Percentiles rank a stretch among this genome's conserved stretches.
Conservation (phyloP, 139 green algal genomes). For the Chlorella ohadii region DNA sequence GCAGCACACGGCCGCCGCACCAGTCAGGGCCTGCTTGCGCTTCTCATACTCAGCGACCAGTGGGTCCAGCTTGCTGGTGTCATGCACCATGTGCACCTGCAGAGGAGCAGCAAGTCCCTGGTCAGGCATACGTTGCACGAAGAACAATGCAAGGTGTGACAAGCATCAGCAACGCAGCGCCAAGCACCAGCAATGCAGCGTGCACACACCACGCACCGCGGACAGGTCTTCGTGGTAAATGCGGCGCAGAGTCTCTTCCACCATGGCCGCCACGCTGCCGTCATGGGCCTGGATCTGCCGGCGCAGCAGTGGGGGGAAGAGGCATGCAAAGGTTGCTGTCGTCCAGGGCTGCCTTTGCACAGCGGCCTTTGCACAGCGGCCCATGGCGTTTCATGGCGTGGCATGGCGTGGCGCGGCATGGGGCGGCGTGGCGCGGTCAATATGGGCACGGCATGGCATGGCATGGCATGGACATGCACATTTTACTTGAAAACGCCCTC, state of each 20-base stretch:
- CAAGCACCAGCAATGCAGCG: neutral
- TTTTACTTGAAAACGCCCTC: no score
- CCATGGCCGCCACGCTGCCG: slow-evolving; percentile 11
- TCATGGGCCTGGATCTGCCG: neutral
- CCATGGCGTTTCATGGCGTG: no score
- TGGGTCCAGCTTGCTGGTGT: slow-evolving; percentile 47
- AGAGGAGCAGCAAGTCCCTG: neutral
- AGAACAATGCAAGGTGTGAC: no score
- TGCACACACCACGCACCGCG: neutral
- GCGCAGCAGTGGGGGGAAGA: neutral
- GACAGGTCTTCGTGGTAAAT: neutral
- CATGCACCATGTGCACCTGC: slow-evolving; percentile 53
- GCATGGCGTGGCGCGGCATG: no score
- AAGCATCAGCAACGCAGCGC: no score
- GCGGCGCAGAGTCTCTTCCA: slow-evolving; percentile 10
- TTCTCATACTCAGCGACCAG: slow-evolving; percentile 50
- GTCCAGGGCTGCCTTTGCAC: no score
- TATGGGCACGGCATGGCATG: no score
- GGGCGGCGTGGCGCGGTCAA: no score
- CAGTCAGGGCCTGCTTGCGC: neutral
- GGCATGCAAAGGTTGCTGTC: no score
- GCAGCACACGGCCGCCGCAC: neutral
- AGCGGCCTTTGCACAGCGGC: no score
- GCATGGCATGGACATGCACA: neutral
- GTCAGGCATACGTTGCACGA: no score